Evolutionary conservation across 805 yeast genomes (phyloP).

Genomic region (Nakazawaea anatomiae): DNA sequence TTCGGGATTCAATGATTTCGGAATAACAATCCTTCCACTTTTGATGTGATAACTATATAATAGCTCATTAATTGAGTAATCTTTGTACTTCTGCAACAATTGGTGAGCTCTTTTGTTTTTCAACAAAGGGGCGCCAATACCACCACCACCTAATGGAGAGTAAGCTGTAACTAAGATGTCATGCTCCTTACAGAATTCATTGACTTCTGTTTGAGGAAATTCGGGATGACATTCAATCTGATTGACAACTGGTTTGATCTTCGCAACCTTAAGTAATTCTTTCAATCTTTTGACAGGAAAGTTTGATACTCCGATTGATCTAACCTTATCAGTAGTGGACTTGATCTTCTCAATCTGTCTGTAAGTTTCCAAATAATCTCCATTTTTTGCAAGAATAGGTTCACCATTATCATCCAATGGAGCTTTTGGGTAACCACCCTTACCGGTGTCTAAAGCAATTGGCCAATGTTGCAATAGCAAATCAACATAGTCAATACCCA

Average conservation of each 20-base stretch:
- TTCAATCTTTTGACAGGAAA: slow-evolving; percentile 27
- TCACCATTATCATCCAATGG: slow-evolving; percentile 19
- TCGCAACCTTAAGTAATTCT: slow-evolving; percentile 25
- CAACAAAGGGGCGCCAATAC: slow-evolving; percentile 34
- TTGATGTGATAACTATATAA: slow-evolving; percentile 58
- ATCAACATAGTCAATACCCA: slow-evolving; percentile 33
- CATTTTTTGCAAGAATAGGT: slow-evolving; percentile 25
- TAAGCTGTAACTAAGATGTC: slow-evolving; percentile 32
- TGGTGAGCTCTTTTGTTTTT: slow-evolving; percentile 20
- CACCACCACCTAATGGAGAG: slow-evolving; percentile 35
- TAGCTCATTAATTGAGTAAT: slow-evolving; percentile 48
- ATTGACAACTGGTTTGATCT: slow-evolving; percentile 34
- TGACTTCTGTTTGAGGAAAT: slow-evolving; percentile 28
- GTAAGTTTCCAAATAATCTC: slow-evolving; percentile 26
- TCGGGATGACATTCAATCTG: slow-evolving; percentile 42
- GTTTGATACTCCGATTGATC: slow-evolving; percentile 41
- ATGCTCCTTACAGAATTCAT: slow-evolving; percentile 23
- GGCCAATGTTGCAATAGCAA: slow-evolving; percentile 38
- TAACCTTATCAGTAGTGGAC: slow-evolving; percentile 29
- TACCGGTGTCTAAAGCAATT: slow-evolving; percentile 19
- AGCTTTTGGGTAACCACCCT: slow-evolving; percentile 10
- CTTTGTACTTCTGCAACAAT: slow-evolving; percentile 53
- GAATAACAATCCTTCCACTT: slow-evolving; percentile 56
- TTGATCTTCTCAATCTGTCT: slow-evolving; percentile 28
- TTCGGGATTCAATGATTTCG: slow-evolving; percentile 65